phyloP scores from a whole-genome alignment of 2,329 filamentous ascomycete genomes.

The Ophiocordyceps camponoti-floridani region DNA sequence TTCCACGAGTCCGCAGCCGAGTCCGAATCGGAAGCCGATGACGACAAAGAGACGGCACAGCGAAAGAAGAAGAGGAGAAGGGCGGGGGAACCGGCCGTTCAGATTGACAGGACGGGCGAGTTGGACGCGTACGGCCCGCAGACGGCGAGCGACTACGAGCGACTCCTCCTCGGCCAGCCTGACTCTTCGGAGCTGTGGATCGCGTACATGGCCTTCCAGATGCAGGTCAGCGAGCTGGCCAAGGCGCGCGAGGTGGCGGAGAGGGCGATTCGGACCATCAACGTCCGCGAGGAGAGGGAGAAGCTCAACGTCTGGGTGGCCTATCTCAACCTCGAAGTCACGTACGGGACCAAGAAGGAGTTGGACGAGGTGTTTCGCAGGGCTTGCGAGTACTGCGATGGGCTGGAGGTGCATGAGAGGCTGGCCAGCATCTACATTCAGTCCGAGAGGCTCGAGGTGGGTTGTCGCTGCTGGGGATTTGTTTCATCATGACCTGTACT shows the following conservation, averaged over 20 bases:
- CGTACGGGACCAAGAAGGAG: slow-evolving; percentile 68
- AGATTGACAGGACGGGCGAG: slow-evolving; percentile 80
- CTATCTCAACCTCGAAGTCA: slow-evolving; percentile 82
- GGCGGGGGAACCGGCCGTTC: too few relatives aligned
- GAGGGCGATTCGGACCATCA: slow-evolving; percentile 79
- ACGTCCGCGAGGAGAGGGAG: slow-evolving; percentile 76
- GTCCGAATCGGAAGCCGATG: slow-evolving; percentile 24
- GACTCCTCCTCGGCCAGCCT: slow-evolving; percentile 76
- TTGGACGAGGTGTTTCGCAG: slow-evolving; percentile 78
- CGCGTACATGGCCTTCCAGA: slow-evolving; percentile 96
- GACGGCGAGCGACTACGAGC: slow-evolving; percentile 81
- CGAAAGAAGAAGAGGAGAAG: slow-evolving; percentile 24
- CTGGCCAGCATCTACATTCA: slow-evolving; percentile 91
- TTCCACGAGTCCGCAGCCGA: slow-evolving; percentile 36
- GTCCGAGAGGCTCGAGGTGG: slow-evolving; percentile 67
- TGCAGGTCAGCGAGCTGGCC: slow-evolving; percentile 74
- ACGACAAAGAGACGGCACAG: slow-evolving; percentile 4
- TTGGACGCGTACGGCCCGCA: slow-evolving; percentile 79
- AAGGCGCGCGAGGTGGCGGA: slow-evolving; percentile 82
- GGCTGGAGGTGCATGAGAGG: slow-evolving; percentile 74
- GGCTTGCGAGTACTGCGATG: slow-evolving; percentile 85
- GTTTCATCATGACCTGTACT: slow-evolving; percentile 5
- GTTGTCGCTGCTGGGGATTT: too few relatives aligned
- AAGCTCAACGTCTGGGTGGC: slow-evolving; percentile 94
- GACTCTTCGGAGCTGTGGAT: slow-evolving; percentile 93